Evolutionary conservation across 1,284 basidiomycete species (phyloP).

Genomic region (Ceratobasidium sp.): DNA sequence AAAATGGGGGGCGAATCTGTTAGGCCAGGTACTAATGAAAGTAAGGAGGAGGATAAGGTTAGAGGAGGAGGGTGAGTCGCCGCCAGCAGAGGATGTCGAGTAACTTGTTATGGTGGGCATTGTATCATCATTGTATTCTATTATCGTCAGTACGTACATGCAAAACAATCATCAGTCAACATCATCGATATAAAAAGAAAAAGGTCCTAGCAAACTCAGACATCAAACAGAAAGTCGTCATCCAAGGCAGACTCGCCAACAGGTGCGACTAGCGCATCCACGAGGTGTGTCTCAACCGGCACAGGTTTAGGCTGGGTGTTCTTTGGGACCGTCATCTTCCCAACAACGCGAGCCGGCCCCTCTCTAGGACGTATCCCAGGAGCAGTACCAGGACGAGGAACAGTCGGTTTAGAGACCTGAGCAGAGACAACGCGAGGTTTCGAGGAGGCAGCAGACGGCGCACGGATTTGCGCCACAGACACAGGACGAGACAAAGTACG

Average conservation of each 20-base stretch:
- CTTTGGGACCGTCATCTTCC: constrained; percentile 37
- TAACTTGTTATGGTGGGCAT: neutral
- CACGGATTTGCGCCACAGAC: constrained; percentile 12
- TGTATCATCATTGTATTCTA: neutral
- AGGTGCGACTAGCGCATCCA: constrained; percentile 30
- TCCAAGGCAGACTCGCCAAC: constrained; percentile 31
- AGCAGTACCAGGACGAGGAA: constrained; percentile 21
- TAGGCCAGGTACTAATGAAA: constrained; percentile 57
- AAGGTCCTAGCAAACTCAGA: constrained; percentile 39
- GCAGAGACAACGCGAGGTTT: constrained; percentile 7
- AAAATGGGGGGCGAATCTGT: constrained; percentile 61
- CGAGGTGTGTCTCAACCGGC: constrained; percentile 26
- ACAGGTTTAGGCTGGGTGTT: constrained; percentile 17
- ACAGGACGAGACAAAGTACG: constrained; percentile 9
- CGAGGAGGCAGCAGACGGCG: constrained; percentile 10
- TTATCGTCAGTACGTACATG: constrained; percentile 18
- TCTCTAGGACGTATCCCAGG: constrained; percentile 38
- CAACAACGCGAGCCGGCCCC: constrained; percentile 24
- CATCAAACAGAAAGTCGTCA: constrained; percentile 43
- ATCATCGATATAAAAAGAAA: constrained; percentile 19
- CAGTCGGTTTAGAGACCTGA: neutral
- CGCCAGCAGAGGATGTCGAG: neutral
- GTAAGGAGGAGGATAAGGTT: constrained; percentile 52
- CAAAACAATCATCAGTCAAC: constrained; percentile 7
- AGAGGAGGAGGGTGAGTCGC: neutral